Evolutionary conservation across 345 rosid species (phyloP).

Genomic region (Reutealis trisperma): DNA sequence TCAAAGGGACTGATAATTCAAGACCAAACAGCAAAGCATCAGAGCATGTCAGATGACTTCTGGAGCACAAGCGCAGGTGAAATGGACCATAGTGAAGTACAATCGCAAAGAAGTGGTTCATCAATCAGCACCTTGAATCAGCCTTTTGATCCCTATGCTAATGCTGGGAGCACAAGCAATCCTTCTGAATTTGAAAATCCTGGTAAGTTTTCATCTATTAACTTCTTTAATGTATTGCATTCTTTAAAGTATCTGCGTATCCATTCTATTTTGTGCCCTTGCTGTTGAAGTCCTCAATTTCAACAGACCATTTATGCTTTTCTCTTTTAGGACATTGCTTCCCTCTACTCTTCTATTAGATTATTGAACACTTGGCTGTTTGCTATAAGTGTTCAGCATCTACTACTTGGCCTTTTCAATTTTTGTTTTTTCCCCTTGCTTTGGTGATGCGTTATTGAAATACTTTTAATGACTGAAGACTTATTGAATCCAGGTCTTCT

Average conservation of each 20-base stretch:
- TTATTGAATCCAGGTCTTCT: constrained; percentile 49
- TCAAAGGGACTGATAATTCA: constrained; percentile 54
- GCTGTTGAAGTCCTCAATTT: background rate
- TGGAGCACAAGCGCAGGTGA: constrained; percentile 69
- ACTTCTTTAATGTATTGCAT: background rate
- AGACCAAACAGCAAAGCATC: constrained; percentile 47
- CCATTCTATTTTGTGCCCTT: background rate
- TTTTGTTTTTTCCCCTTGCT: background rate
- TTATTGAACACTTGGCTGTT: background rate
- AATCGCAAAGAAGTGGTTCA: constrained; percentile 63
- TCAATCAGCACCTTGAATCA: constrained; percentile 58
- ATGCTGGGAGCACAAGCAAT: constrained; percentile 51
- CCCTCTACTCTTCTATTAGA: background rate
- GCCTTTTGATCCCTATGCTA: constrained; percentile 36
- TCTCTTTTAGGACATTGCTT: background rate
- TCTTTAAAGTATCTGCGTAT: background rate
- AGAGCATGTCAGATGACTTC: constrained; percentile 47
- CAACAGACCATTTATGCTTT: background rate
- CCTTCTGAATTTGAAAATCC: constrained; percentile 68
- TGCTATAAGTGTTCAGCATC: background rate
- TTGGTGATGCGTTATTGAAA: constrained; percentile 4
- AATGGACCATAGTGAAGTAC: constrained; percentile 53
- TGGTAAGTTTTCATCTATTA: constrained; percentile 44
- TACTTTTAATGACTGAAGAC: constrained; percentile 16
- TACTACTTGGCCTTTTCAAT: background rate